A percentile compares a stretch with the other conserved stretches of the same genome.
Conservation (phyloP, 306 rosid genomes). For the Malus domestica region DNA sequence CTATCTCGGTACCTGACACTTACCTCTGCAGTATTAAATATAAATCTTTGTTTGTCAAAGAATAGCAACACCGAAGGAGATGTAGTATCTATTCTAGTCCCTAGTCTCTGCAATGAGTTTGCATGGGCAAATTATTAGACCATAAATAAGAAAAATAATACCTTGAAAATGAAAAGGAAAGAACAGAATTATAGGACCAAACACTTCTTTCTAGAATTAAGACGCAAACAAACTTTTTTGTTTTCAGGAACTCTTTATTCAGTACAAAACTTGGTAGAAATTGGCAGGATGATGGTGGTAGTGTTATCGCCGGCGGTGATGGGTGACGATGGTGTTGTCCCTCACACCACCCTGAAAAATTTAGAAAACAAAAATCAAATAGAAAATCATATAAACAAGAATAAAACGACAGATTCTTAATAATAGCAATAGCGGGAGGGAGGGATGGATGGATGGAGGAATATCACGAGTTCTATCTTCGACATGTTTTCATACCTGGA, state of each 20-base stretch:
- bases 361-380: conserved; percentile 6
- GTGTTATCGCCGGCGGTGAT: too few species aligned
- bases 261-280: background rate
- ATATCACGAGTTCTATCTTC: too few species aligned
- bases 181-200: background rate
- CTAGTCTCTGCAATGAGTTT: conserved; percentile 41
- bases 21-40: conserved; percentile 93
- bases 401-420: background rate
- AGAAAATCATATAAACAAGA: conserved; percentile 6
- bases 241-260: background rate
- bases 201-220: background rate
- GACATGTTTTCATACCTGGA: too few species aligned
- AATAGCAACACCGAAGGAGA: conserved; percentile 79
- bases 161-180: background rate
- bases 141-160: background rate
- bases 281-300: too few species aligned
- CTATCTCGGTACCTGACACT: background rate
- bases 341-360: conserved; percentile 80
- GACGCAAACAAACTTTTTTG: background rate
- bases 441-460: background rate
- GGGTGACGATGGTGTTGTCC: conserved; percentile 29
- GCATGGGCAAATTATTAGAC: background rate
- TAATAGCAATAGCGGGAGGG: background rate
- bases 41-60: conserved; percentile 81
- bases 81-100: conserved; percentile 91